Evolutionary conservation across 2,329 filamentous ascomycete genomes (phyloP).

Genomic region (Alternaria brassicae): DNA sequence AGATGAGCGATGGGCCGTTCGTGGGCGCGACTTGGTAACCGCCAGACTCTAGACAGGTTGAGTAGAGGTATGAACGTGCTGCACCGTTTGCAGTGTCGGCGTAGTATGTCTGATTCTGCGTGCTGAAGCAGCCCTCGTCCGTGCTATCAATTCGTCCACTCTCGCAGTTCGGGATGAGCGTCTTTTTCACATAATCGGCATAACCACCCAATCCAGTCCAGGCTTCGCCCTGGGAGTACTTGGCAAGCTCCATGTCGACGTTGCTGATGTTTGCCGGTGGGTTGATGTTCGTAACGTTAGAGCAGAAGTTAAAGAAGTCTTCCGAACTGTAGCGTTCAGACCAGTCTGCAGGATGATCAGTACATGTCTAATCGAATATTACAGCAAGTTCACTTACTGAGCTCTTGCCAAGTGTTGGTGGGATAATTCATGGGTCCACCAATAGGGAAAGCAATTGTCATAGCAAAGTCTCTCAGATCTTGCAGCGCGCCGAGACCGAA

Average conservation of each 20-base stretch:
- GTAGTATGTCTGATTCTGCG: slow-evolving; percentile 54
- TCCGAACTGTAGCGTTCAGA: slow-evolving; percentile 49
- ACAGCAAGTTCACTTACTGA: slow-evolving; percentile 36
- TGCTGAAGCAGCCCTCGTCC: slow-evolving; percentile 55
- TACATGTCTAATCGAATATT: accelerated
- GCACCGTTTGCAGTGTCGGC: slow-evolving; percentile 53
- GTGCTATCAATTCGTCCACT: slow-evolving; percentile 54
- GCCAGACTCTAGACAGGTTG: slow-evolving; percentile 58
- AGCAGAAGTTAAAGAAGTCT: slow-evolving; percentile 62
- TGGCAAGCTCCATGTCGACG: slow-evolving; percentile 56
- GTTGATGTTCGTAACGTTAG: slow-evolving; percentile 58
- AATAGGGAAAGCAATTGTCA: slow-evolving; percentile 58
- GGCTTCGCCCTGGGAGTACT: slow-evolving; percentile 58
- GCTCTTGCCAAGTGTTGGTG: slow-evolving; percentile 62
- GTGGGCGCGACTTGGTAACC: slow-evolving; percentile 58
- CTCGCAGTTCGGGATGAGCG: slow-evolving; percentile 54
- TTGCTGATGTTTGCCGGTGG: slow-evolving; percentile 54
- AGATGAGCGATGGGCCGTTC: slow-evolving; percentile 56
- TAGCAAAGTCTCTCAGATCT: slow-evolving; percentile 58
- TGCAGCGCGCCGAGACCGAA: slow-evolving; percentile 57
- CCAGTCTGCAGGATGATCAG: slow-evolving; percentile 47
- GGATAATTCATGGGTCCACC: slow-evolving; percentile 60
- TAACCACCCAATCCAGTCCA: slow-evolving; percentile 62
- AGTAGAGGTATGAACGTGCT: slow-evolving; percentile 59
- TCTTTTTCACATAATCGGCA: slow-evolving; percentile 59